Evolutionary conservation across 495 filamentous ascomycete genomes (phyloP).

Genomic region (Collariella sp.): DNA sequence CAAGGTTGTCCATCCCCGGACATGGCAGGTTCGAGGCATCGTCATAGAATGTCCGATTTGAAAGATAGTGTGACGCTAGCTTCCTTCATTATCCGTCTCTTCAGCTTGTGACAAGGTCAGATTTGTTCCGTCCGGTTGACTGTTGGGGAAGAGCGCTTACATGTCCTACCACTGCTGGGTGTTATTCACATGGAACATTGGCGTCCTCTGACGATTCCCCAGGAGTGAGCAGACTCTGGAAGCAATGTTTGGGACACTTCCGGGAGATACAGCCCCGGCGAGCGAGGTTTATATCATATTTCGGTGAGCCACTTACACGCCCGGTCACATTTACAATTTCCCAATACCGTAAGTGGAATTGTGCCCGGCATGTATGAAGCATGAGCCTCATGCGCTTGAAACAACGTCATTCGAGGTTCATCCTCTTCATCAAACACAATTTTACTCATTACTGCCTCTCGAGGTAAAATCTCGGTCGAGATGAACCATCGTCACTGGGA

Average conservation of each 20-base stretch:
- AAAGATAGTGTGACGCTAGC: too few relatives aligned
- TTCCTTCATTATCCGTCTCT: too few relatives aligned
- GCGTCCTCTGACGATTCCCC: too few relatives aligned
- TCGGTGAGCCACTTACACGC: neutral
- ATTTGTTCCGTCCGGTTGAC: too few relatives aligned
- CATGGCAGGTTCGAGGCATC: neutral
- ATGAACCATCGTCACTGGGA: neutral
- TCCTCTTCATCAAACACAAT: neutral
- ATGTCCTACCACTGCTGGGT: too few relatives aligned
- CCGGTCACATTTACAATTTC: neutral
- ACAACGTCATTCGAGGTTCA: neutral
- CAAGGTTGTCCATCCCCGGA: neutral
- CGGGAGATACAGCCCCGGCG: neutral
- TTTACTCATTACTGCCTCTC: neutral
- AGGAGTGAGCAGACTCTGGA: neutral
- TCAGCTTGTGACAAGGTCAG: too few relatives aligned
- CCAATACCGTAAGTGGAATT: slow-evolving; percentile 3
- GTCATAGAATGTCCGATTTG: too few relatives aligned
- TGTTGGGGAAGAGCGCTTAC: too few relatives aligned
- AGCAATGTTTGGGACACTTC: neutral
- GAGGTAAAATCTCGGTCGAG: neutral
- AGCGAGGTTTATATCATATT: neutral
- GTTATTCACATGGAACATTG: too few relatives aligned
- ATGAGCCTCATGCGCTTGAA: slow-evolving; percentile 1
- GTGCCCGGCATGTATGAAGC: neutral